Base-by-base conservation (phyloP, 768 basidiomycete species). In the Lactifluus hygrophoroides region DNA sequence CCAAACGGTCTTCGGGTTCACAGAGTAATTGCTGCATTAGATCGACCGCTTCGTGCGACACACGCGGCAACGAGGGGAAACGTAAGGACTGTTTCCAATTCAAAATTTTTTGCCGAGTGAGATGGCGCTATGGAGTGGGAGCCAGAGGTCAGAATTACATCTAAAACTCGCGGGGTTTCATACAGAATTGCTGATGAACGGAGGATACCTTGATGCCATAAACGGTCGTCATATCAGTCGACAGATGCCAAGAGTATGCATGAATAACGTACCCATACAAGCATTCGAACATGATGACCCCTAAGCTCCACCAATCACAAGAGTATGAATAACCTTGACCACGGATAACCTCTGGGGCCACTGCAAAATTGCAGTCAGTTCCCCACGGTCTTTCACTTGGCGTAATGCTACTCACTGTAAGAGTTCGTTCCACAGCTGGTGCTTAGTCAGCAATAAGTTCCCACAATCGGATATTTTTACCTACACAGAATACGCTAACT, bases 281-380 rank as follows among this genome's bases (percentile, higher is more conserved):
- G 69, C 90, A 93, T 71, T 97, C 94, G 67, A 87, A 97, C 85
- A 93, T 90, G 70, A 99, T 97, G 54, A 96, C 88, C 13, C 94
- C 94, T 46, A 97, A 80, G 73, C 89, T 92, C 95, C 95, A 99
- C 94, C 94, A 98, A 69, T 98, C 95, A 69, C 93, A 95, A 35
- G 87, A 89, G 73, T 90, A 94, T 38, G 87, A 84, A 72, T 98
- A 97, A 25, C 94, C 94, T 68, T 90, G 88, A 21, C 89, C 88
- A 65, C 89, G 82, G 68, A 93, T 90, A 46, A 92, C 90, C 70
- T 92, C 90, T 43, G 90, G 90, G 9, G 88, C 90, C 89, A 91
- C 90, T 92, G 62, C 58, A 65, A 65, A 57, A 52, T 48, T 38
- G 35, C 40, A 38, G 47, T 58, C 3, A 54, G 34, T 21, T 28